phyloP scores from a whole-genome alignment of 108 stramenopile genomes.

The Bacterosira constricta region DNA sequence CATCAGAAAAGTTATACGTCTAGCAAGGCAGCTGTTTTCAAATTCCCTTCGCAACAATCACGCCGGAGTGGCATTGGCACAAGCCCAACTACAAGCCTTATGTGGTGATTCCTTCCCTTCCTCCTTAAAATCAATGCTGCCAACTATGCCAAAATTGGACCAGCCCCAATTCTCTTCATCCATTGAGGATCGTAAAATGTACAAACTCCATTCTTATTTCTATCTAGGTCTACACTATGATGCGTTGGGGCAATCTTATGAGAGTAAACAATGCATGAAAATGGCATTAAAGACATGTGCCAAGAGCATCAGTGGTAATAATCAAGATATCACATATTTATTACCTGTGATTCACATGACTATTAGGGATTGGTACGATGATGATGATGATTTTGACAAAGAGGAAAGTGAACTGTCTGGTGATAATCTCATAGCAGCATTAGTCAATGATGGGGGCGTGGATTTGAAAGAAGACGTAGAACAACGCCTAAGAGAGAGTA shows the following conservation, averaged over 20 bases:
- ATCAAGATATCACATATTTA: slow-evolving; percentile 64
- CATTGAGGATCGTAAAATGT: slow-evolving; percentile 65
- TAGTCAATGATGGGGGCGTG: not conserved
- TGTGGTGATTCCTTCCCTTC: slow-evolving; percentile 40
- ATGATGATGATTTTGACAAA: slow-evolving; percentile 34
- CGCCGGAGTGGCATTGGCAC: slow-evolving; percentile 49
- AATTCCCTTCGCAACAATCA: slow-evolving; percentile 51
- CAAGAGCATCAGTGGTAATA: slow-evolving; percentile 61
- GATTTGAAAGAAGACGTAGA: slow-evolving; percentile 1
- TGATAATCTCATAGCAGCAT: not conserved
- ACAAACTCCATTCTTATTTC: slow-evolving; percentile 79
- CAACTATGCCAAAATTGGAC: slow-evolving; percentile 18
- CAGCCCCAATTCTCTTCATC: not conserved
- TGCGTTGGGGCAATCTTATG: slow-evolving; percentile 58
- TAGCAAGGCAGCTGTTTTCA: slow-evolving; percentile 70
- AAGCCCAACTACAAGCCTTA: slow-evolving; percentile 68
- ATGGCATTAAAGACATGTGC: slow-evolving; percentile 62
- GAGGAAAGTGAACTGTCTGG: slow-evolving; percentile 9
- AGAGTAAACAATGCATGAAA: slow-evolving; percentile 83
- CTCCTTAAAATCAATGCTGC: slow-evolving; percentile 22
- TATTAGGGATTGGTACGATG: slow-evolving; percentile 84
- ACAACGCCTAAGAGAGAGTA: slow-evolving; percentile 52
- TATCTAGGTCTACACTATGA: slow-evolving; percentile 84
- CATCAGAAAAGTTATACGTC: slow-evolving; percentile 56
- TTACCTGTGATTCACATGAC: slow-evolving; percentile 85